phyloP scores from a whole-genome alignment of 129 eudicot species.

The Gnaphalium uliginosum region DNA sequence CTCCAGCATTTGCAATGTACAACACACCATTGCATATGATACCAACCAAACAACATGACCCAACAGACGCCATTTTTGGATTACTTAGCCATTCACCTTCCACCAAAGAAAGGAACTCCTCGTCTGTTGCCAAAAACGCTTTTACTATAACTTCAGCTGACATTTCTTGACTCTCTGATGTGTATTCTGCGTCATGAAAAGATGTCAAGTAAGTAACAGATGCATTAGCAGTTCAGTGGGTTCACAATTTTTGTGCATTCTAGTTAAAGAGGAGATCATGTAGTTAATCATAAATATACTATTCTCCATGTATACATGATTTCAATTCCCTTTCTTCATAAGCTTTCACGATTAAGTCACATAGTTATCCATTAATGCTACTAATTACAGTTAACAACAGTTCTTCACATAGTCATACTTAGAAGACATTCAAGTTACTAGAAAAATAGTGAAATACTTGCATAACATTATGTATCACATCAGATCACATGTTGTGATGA shows the following conservation, averaged over 20 bases:
- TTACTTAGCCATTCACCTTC: slow-evolving; percentile 14
- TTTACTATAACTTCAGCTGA: slow-evolving; percentile 55
- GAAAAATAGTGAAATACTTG: not conserved
- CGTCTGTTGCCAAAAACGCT: slow-evolving; percentile 41
- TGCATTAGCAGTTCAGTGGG: not conserved
- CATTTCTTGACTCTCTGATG: slow-evolving; percentile 52
- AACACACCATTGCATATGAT: slow-evolving; percentile 54
- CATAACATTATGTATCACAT: not conserved
- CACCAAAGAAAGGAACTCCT: slow-evolving; percentile 21
- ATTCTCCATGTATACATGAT: too few relatives aligned
- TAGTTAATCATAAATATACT: too few relatives aligned
- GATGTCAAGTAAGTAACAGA: not conserved
- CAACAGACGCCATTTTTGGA: slow-evolving; percentile 69
- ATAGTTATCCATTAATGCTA: too few relatives aligned
- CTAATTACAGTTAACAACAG: too few relatives aligned
- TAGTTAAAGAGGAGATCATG: too few relatives aligned
- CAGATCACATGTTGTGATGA: too few relatives aligned
- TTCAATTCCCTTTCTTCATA: too few relatives aligned
- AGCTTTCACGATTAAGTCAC: too few relatives aligned
- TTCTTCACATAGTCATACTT: too few relatives aligned
- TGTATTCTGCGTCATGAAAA: slow-evolving; percentile 49
- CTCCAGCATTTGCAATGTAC: slow-evolving; percentile 72
- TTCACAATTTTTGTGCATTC: not conserved
- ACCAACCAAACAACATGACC: slow-evolving; percentile 73
- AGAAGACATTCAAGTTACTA: too few relatives aligned